Base-by-base conservation (phyloP, 306 rosid species). In the Carpinus viminea region DNA sequence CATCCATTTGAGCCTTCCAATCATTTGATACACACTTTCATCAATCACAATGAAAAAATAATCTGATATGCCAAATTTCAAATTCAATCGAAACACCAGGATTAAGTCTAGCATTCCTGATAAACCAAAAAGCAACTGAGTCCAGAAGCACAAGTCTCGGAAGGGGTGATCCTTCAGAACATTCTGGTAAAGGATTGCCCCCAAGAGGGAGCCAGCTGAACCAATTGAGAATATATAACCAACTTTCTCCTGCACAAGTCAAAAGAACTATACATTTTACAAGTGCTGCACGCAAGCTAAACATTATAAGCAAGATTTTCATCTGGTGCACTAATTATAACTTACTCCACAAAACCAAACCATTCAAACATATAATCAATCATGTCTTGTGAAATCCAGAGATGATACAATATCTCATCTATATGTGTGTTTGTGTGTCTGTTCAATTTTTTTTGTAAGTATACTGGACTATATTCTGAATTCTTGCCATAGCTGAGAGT, bases 1-100 rank as follows among this genome's bases (percentile, higher is more conserved):
- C 98, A 92, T 91, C 98, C 98, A 95, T 82, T 95, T 95, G 48
- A 95, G 96, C 82, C 96, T 85, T 73, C 74, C 85, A 2, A 91
- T 85, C 92, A 95, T 85, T 83, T 85, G 96, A 54, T 88, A 86
- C 28, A 91, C 88, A 81, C 98, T 85, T 85, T 95, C 98, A 74
- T 90, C 98, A 16, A 95, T 75, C 78, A 91, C 92, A 18, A 87
- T 87, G 76, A 92, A 95, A 85, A 95, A 87, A 68, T 90, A 95
- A 86, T 95, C 98, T 3, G 98, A 95, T 36, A 92, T 46, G 34
- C 97, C 88, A 16, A 92, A 77, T 74, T 80, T 92, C 68, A 92
- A 83, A 79, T 91, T 95, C 82, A 78, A 71, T 69, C 98, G 85
- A 77, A 88, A 77, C 15, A 92, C 93, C 31, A 92, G 77, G 81